Conservation (phyloP, 2,329 filamentous ascomycete species). For the Davidsoniella australis region DNA sequence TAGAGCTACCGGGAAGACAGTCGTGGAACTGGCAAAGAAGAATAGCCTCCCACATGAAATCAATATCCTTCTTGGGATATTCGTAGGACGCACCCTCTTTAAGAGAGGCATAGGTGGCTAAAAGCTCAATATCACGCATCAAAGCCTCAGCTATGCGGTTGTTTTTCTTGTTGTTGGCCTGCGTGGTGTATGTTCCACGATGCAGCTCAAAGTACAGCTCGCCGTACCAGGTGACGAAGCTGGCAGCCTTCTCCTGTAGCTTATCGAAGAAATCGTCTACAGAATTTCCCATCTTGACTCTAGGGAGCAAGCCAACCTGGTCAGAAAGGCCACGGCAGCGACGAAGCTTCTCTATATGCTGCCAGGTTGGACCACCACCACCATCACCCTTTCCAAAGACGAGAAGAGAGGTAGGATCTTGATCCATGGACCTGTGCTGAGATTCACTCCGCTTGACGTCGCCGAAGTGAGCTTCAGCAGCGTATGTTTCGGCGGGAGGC, state of each 20-base stretch:
- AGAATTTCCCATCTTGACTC: constrained; percentile 72
- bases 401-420: constrained; percentile 76
- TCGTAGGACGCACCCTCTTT: constrained; percentile 53
- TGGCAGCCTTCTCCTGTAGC: constrained; percentile 59
- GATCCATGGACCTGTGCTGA: constrained; percentile 90
- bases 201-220: constrained; percentile 97
- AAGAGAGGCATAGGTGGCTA: constrained; percentile 73
- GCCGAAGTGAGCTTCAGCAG: constrained; percentile 82
- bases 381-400: constrained; percentile 96
- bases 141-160: constrained; percentile 75
- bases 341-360: constrained; percentile 86
- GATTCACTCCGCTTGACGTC: constrained; percentile 79
- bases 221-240: constrained; percentile 91
- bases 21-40: constrained; percentile 96
- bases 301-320: constrained; percentile 64
- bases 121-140: constrained; percentile 71
- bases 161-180: constrained; percentile 92
- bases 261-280: constrained; percentile 90
- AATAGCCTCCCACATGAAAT: constrained; percentile 87
- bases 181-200: constrained; percentile 90
- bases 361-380: constrained; percentile 83
- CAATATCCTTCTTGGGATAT: constrained; percentile 87
- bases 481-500: constrained; percentile 91
- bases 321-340: constrained; percentile 85
- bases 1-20: constrained; percentile 82